phyloP scores from a whole-genome alignment of 2,329 filamentous ascomycete species.

The Cadophora sp. region DNA sequence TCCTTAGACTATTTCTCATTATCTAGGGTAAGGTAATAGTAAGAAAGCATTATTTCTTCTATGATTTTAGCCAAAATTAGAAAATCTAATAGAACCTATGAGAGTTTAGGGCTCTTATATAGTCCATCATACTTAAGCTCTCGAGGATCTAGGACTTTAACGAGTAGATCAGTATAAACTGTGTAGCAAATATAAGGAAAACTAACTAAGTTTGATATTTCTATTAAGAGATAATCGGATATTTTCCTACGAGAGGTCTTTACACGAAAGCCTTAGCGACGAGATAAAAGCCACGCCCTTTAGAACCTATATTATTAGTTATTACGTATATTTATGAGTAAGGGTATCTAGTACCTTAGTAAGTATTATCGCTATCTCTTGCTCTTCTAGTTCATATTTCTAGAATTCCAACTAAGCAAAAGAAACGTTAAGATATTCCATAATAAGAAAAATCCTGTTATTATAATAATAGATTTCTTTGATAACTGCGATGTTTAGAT shows the following conservation, averaged over 20 bases:
- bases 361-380: constrained; percentile 4
- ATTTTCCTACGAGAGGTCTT: constrained; percentile 1
- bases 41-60: constrained; percentile 27
- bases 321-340: neutral
- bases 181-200: neutral
- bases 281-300: neutral
- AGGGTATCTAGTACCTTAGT: neutral
- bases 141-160: constrained; percentile 1
- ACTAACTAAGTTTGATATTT: constrained; percentile 3
- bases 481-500: neutral
- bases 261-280: neutral
- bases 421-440: constrained; percentile 3
- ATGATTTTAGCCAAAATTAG: constrained; percentile 25
- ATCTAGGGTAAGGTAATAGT: constrained; percentile 24
- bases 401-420: neutral
- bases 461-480: neutral
- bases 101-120: constrained; percentile 3
- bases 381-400: constrained; percentile 5
- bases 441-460: neutral
- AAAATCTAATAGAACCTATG: constrained; percentile 25
- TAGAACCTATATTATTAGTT: neutral
- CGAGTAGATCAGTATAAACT: neutral
- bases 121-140: constrained; percentile 2
- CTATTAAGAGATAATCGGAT: neutral
- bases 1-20: constrained; percentile 22